Conservation (phyloP, 2,329 filamentous ascomycete genomes). For the Zarea fungicola region DNA sequence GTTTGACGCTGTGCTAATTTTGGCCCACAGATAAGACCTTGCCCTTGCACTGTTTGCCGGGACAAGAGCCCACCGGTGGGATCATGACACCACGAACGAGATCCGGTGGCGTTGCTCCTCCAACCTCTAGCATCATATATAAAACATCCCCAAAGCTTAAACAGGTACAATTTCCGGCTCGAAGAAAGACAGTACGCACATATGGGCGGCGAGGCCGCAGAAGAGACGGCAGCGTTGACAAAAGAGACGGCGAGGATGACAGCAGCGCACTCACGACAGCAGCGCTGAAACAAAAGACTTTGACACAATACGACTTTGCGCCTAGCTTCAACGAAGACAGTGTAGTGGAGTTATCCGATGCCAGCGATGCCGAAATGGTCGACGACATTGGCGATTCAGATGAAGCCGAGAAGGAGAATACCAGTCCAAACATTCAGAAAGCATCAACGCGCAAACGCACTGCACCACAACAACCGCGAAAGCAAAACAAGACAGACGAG, state of each 20-base stretch:
- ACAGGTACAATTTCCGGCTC: slow-evolving; percentile 34
- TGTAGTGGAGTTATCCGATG: slow-evolving; percentile 17
- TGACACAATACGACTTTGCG: slow-evolving; percentile 39
- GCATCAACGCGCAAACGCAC: neutral
- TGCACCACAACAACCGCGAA: neutral
- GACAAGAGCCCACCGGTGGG: too few relatives aligned
- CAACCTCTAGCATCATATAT: slow-evolving; percentile 30
- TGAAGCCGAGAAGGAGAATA: slow-evolving; percentile 17
- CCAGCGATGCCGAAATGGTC: slow-evolving; percentile 16
- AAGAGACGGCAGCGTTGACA: neutral
- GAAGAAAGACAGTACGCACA: slow-evolving; percentile 30
- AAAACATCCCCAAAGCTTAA: slow-evolving; percentile 32
- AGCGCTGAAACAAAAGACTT: slow-evolving; percentile 33
- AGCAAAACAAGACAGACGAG: slow-evolving; percentile 7
- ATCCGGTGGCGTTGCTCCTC: slow-evolving; percentile 31
- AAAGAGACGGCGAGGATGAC: slow-evolving; percentile 31
- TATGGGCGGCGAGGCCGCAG: slow-evolving; percentile 21
- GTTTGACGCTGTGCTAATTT: neutral
- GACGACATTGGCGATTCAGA: neutral
- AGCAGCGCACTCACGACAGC: neutral
- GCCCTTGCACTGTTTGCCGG: too few relatives aligned
- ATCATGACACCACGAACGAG: slow-evolving; percentile 35
- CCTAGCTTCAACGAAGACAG: slow-evolving; percentile 30
- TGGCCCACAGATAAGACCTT: neutral
- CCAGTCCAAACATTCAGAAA: slow-evolving; percentile 5